Base-by-base conservation (phyloP, 208 protist species). In the Crithidia brevicula region DNA sequence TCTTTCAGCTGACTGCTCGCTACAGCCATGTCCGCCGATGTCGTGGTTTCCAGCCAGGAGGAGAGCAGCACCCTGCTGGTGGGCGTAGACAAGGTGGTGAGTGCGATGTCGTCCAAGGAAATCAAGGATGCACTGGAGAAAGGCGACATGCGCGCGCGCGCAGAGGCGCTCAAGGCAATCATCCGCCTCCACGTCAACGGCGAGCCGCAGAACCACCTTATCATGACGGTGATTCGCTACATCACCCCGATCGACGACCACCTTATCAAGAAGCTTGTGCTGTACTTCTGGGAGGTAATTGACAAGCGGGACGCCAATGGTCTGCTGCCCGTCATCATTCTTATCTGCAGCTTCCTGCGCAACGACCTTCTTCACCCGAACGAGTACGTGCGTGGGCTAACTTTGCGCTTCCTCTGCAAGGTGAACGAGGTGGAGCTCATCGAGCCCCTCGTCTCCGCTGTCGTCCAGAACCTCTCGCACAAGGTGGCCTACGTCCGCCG, bases 281-380 rank as follows among this genome's bases (percentile, higher is more conserved):
- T 99, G 11, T 95, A 99, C 73, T 99, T 99, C 79, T 99, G 93
- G 88, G 98, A 99, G 78, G 89, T 98, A 20, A 85, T 99, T 7
- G 97, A 99, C 56, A 99, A 99, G 88, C 95, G 81, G 11, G 91
- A 97, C 58, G 69, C 87, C 11, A 87, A 98, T 58, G 98, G 98
- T 51, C 86, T 99, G 25, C 86, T 98, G 38, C 93, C 84, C 22
- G 97, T 99, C 70, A 98, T 99, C 79, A 99, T 99, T 75, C 93
- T 99, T 54, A 98, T 99, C 60, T 99, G 98, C 81, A 98, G 96
- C 62, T 96, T 95, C 73, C 81, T 99, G 47, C 86, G 96, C 49
- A 97, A 97, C 61, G 98, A 99, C 79, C 83, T 99, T 23, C 88
- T 95, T 50, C 98, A 99, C 78, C 97, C 98, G 8, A 99, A 99